These are phyloP conservation scores for Ceriops decandra DNA, from an alignment of 345 rosid species.

Conservation along the genomic window DNA sequence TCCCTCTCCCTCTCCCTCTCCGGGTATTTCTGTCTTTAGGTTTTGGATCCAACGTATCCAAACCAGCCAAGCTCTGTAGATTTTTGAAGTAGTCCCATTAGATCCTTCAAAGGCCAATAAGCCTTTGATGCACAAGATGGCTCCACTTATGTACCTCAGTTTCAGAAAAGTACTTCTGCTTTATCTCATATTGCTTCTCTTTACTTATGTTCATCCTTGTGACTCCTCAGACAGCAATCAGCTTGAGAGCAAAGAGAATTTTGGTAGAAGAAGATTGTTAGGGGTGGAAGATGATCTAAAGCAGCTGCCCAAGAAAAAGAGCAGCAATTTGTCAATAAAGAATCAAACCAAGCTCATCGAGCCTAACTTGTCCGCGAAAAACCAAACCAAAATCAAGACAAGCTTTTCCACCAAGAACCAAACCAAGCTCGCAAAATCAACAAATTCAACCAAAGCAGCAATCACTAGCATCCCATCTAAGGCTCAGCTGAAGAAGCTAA, in stretches of 20 bases:
- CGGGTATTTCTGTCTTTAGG: background rate
- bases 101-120: slow-evolving; percentile 23
- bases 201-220: slow-evolving; percentile 25
- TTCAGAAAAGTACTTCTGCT: slow-evolving; percentile 44
- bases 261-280: slow-evolving; percentile 39
- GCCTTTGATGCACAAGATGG: slow-evolving; percentile 30
- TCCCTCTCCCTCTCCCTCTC: background rate
- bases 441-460: slow-evolving; percentile 39
- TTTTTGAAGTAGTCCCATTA: slow-evolving; percentile 20
- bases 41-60: slow-evolving; percentile 26
- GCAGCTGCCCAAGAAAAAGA: slow-evolving; percentile 41
- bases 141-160: slow-evolving; percentile 38
- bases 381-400: slow-evolving; percentile 47
- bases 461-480: slow-evolving; percentile 17
- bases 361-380: slow-evolving; percentile 34
- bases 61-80: background rate
- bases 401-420: slow-evolving; percentile 42
- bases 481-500: slow-evolving; percentile 32
- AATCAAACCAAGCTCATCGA: slow-evolving; percentile 45
- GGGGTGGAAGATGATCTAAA: slow-evolving; percentile 30
- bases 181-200: slow-evolving; percentile 35
- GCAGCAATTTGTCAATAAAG: slow-evolving; percentile 27
- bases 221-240: slow-evolving; percentile 31
- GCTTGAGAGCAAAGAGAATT: slow-evolving; percentile 29
- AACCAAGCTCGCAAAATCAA: slow-evolving; percentile 45